These are phyloP conservation scores for Brassica napus DNA, from an alignment of 345 rosid species.

Conservation along the genomic window DNA sequence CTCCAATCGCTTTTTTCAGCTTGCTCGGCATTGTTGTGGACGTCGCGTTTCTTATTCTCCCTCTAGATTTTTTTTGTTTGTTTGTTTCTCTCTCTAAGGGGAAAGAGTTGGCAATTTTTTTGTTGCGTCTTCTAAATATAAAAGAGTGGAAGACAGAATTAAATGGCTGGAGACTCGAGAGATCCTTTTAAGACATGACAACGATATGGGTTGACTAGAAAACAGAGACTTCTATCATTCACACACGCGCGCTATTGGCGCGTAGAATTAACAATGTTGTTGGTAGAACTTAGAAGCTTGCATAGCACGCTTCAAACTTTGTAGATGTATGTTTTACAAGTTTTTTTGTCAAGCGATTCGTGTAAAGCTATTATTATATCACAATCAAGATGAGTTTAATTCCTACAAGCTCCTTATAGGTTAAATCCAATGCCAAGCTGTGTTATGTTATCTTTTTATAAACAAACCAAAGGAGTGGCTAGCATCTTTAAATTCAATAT, in stretches of 20 bases:
- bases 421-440: background rate
- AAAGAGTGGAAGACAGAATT: conserved; percentile 15
- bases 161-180: conserved; percentile 15
- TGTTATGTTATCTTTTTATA: background rate
- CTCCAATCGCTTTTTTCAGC: conserved; percentile 78
- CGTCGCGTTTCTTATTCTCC: background rate
- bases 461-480: conserved; percentile 26
- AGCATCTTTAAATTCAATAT: conserved; percentile 4
- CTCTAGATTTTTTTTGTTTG: background rate
- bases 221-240: background rate
- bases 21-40: conserved; percentile 70
- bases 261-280: background rate
- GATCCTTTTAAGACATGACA: conserved; percentile 8
- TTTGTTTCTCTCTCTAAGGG: background rate
- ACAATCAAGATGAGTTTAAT: background rate
- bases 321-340: background rate
- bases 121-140: background rate
- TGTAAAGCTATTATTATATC: background rate
- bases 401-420: background rate
- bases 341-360: background rate
- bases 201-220: conserved; percentile 16
- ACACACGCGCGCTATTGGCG: conserved; percentile 13
- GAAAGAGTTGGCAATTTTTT: background rate
- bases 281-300: background rate
- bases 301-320: background rate